A percentile compares a stretch with the other conserved stretches of the same genome.
Evolutionary conservation across 2,329 filamentous ascomycete genomes (phyloP).

Genomic region (Pyrenochaeta sp.): DNA sequence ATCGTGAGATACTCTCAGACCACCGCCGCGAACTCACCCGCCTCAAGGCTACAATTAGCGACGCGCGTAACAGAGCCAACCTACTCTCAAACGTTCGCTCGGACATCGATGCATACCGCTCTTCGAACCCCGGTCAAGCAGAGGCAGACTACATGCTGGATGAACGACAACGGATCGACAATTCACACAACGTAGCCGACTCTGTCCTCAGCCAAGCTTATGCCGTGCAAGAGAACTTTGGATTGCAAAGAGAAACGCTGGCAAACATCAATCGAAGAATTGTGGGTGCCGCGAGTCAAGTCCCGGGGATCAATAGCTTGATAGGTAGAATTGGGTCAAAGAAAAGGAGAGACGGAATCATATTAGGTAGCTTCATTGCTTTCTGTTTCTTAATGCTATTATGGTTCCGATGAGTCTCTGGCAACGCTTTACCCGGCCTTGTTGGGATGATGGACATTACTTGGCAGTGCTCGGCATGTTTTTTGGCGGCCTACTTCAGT

Average conservation of each 20-base stretch:
- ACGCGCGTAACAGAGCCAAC: constrained; percentile 86
- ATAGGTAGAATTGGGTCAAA: constrained; percentile 93
- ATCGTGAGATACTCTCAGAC: constrained; percentile 87
- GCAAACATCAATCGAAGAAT: constrained; percentile 91
- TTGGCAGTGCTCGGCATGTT: not conserved
- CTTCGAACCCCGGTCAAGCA: constrained; percentile 78
- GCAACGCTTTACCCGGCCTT: not conserved
- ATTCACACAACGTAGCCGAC: constrained; percentile 88
- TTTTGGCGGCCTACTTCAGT: not conserved
- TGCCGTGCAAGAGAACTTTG: constrained; percentile 92
- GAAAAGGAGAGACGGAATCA: constrained; percentile 93
- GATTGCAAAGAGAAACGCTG: constrained; percentile 84
- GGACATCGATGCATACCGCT: constrained; percentile 89
- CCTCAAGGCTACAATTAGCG: constrained; percentile 74
- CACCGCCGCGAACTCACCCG: constrained; percentile 84
- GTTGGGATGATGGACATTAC: no score
- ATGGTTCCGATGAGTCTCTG: constrained; percentile 55
- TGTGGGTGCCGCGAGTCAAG: constrained; percentile 84
- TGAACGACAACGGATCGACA: constrained; percentile 84
- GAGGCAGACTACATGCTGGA: constrained; percentile 98
- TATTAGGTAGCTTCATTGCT: constrained; percentile 89
- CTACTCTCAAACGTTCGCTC: constrained; percentile 88
- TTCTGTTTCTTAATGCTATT: constrained; percentile 89
- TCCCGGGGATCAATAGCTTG: constrained; percentile 90
- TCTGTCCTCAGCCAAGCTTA: constrained; percentile 94